Evolutionary conservation across 2,329 filamentous ascomycete species (phyloP), one percentile per base, ranked within the genome.

Genomic region (Xenoacremonium recifei): DNA sequence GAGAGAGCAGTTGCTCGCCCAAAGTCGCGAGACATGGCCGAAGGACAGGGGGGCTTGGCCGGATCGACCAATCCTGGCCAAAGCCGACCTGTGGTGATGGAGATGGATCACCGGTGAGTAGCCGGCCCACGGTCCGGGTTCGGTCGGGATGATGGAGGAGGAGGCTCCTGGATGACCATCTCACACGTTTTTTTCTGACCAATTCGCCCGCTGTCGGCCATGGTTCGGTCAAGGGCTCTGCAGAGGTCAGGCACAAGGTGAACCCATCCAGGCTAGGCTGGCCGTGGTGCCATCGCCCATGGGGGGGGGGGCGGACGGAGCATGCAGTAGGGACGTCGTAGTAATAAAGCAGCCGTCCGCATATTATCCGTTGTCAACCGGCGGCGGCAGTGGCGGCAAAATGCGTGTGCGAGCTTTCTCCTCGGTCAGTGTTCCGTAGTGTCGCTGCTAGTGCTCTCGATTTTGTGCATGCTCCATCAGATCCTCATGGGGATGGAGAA

Each of bases 341-440:
- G 35, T 40, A 44, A 34, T 42, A 39, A 38, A 40, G 44, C 53
- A 37, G 21, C 42, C 44, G 25, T 34, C 43, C 39, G 48, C 45
- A 46, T 36, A 40, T 20, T 38, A 47, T 43, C 42, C 37, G 36
- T 36, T 40, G 36, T 44, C 39, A 46, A 36, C 40, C 40, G 40
- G 21, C 37, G 42, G 52, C 54, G 52, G 54, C 49, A 56, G 50
- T 47, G 50, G 54, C 54, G 54, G 54, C 49, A 54, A 49, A 40
- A 41, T 27, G 7, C 13, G 23, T 9, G n/a, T n/a, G n/a, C n/a
- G n/a, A n/a, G n/a, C n/a, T n/a, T n/a, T n/a, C n/a, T n/a, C n/a
- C n/a, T n/a, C n/a, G n/a, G n/a, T n/a, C n/a, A n/a, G n/a, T n/a
- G n/a, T n/a, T n/a, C n/a, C n/a, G n/a, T n/a, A n/a, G n/a, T n/a